A percentile compares a stretch with the other conserved stretches of the same genome.
Evolutionary conservation across 192 early-diverging fungal genomes (phyloP).

Genomic region (Anaeromyces robustus): DNA sequence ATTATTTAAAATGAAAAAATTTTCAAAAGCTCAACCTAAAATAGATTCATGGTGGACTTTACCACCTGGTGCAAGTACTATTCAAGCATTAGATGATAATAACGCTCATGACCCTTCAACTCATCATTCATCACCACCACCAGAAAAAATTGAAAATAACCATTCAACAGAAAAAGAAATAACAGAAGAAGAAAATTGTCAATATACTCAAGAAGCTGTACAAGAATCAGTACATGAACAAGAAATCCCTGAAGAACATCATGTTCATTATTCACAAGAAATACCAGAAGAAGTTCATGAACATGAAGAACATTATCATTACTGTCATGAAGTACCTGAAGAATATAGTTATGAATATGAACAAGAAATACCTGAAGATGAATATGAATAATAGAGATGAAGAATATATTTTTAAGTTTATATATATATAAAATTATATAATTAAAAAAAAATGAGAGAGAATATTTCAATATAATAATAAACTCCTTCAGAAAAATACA

Average conservation of each 20-base stretch:
- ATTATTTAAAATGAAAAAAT: neutral
- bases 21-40: neutral
- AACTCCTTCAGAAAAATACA: no score
- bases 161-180: no score
- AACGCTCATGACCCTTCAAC: neutral
- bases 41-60: neutral
- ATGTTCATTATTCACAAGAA: neutral
- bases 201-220: no score
- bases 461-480: no score
- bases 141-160: no score
- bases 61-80: neutral
- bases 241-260: neutral
- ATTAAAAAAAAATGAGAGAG: no score
- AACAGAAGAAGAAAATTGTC: no score
- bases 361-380: neutral
- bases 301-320: no score
- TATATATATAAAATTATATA: no score
- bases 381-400: neutral
- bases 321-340: neutral
- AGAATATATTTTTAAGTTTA: no score
- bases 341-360: neutral
- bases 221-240: no score
- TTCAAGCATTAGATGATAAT: neutral
- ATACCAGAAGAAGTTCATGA: neutral
- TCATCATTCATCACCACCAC: no score